Evolutionary conservation across 2,329 filamentous ascomycete genomes (phyloP).

Genomic region (Sarocladiaceae sp.): DNA sequence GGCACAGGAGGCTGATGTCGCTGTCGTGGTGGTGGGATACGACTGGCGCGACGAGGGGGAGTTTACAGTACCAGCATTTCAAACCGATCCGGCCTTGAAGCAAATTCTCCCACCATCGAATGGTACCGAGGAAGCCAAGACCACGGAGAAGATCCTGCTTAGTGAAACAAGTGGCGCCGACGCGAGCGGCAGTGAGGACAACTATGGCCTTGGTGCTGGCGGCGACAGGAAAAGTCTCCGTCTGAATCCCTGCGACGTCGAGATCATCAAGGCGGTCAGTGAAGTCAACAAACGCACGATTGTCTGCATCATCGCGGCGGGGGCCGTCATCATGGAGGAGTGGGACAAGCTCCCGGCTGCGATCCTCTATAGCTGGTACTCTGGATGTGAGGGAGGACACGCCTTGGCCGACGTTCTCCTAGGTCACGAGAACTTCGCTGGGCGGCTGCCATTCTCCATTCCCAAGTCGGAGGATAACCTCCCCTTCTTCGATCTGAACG

Average conservation of each 20-base stretch:
- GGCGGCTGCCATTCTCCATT: constrained; percentile 16
- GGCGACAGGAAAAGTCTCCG: constrained; percentile 16
- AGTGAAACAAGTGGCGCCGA: background rate
- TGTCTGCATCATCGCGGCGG: constrained; percentile 15
- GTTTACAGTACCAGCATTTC: constrained; percentile 14
- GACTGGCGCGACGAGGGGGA: constrained; percentile 16
- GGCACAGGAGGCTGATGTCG: constrained; percentile 12
- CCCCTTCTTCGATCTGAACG: constrained; percentile 15
- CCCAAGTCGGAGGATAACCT: constrained; percentile 15
- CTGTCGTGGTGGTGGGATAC: constrained; percentile 17
- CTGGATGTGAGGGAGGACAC: constrained; percentile 16
- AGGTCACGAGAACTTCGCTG: constrained; percentile 11
- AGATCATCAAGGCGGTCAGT: constrained; percentile 13
- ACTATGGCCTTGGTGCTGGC: constrained; percentile 13
- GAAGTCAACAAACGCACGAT: constrained; percentile 12
- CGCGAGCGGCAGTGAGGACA: constrained; percentile 4
- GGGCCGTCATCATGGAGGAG: constrained; percentile 17
- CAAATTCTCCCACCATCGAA: constrained; percentile 11
- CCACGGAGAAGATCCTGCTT: background rate
- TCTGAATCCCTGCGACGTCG: constrained; percentile 12
- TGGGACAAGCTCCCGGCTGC: constrained; percentile 13
- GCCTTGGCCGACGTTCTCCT: constrained; percentile 16
- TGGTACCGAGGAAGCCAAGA: background rate
- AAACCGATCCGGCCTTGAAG: constrained; percentile 8
- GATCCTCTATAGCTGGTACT: constrained; percentile 17